Percentiles rank a stretch among this genome's conserved stretches.
Evolutionary conservation across 2,329 filamentous ascomycete species (phyloP).

Genomic region (Colletotrichum chrysophilum): DNA sequence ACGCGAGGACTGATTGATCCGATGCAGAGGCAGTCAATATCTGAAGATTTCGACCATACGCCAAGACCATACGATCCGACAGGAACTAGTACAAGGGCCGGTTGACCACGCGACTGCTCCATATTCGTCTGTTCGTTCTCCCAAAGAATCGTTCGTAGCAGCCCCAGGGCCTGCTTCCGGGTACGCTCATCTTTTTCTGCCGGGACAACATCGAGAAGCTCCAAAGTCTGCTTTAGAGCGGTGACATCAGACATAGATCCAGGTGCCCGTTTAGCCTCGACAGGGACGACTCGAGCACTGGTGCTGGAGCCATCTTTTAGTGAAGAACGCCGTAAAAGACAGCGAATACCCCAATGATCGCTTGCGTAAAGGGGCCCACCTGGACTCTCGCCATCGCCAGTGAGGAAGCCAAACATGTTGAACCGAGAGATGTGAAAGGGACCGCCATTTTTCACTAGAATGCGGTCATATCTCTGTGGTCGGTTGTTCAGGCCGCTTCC

Average conservation of each 20-base stretch:
- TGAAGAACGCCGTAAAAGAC: slow-evolving; percentile 34
- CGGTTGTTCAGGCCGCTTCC: slow-evolving; percentile 53
- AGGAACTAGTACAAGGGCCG: slow-evolving; percentile 56
- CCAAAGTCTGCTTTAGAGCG: slow-evolving; percentile 43
- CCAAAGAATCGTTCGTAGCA: slow-evolving; percentile 48
- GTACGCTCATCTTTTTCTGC: slow-evolving; percentile 43
- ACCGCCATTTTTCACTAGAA: slow-evolving; percentile 54
- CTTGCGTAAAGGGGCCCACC: slow-evolving; percentile 42
- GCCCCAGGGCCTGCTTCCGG: slow-evolving; percentile 48
- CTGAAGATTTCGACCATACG: slow-evolving; percentile 65
- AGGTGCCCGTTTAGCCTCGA: slow-evolving; percentile 36
- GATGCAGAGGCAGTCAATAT: slow-evolving; percentile 71
- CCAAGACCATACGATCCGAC: slow-evolving; percentile 72
- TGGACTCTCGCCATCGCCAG: slow-evolving; percentile 20
- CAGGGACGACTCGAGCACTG: slow-evolving; percentile 29
- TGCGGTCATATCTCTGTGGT: slow-evolving; percentile 70
- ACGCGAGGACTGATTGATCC: slow-evolving; percentile 64
- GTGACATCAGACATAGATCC: slow-evolving; percentile 33
- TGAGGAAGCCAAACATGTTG: slow-evolving; percentile 61
- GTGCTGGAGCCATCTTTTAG: not conserved
- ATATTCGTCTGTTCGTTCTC: slow-evolving; percentile 29
- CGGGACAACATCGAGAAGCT: slow-evolving; percentile 48
- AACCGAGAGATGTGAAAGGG: slow-evolving; percentile 48
- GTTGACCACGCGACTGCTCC: slow-evolving; percentile 20
- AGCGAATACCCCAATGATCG: slow-evolving; percentile 65